Evolutionary conservation across 768 basidiomycete genomes (phyloP), one percentile per base, ranked within the genome.

Genomic region (Myochromella boudieri): DNA sequence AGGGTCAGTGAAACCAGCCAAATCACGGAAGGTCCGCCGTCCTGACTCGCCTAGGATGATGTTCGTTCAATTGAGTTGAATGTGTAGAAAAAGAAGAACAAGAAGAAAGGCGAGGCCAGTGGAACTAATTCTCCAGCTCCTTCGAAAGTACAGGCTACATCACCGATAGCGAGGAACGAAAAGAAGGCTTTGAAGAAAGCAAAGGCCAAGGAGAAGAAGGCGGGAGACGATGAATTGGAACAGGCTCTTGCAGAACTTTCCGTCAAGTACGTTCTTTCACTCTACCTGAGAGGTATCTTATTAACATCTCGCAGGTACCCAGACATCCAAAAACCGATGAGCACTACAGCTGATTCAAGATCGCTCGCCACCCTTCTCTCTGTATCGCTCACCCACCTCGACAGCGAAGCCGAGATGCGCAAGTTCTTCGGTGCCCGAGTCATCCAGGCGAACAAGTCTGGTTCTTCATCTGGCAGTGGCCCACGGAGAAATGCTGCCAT

Each of bases 401-500:
- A 98, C 52, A 75, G 84, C 9, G 93, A 95, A 49, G 86, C 87
- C 0, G 97, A 99, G 61, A 80, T 98, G 68, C 84, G 88, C 45
- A 86, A 84, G 53, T 95, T 97, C 75, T 99, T 99, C 60, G 95
- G 95, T 1, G 79, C 90, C 15, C 89, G 85, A 58, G 94, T 97
- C 47, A 79, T 97, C 7, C 72, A 75, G n/a, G 81, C 85, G 2
- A 76, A 74, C 22, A 80, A 79, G 63, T 63, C 65, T 1, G 50
- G 65, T 1, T 59, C 63, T 3, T 53, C 71, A 1, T 47, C 75
- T 2, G 60, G 70, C 11, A 50, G 69, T 17, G 60, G 69, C 3
- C 62, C 73, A 12, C 62, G 1, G 61, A 66, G 46, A 58, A 67
- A 42, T 61, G 78, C 25, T 3, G 74, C 71, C 7, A 52, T 65